A percentile compares a stretch with the other conserved stretches of the same genome.
phyloP scores from a whole-genome alignment of 768 basidiomycete species.

The Crucibulum laeve region DNA sequence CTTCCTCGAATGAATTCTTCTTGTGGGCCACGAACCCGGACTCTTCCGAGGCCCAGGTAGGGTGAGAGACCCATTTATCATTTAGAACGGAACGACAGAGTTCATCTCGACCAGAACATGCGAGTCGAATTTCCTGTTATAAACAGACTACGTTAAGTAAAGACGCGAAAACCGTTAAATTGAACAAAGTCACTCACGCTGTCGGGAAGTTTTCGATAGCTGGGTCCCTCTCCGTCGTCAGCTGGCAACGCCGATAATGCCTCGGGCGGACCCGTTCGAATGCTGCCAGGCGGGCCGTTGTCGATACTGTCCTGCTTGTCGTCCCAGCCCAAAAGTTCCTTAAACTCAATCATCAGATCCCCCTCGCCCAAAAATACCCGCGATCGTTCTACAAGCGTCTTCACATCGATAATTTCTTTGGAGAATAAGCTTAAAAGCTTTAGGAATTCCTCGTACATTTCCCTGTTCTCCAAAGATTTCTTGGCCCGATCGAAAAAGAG shows the following conservation, averaged over 20 bases:
- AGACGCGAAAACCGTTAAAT: neutral
- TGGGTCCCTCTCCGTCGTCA: slow-evolving; percentile 87
- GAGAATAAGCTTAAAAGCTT: slow-evolving; percentile 90
- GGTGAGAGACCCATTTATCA: slow-evolving; percentile 97
- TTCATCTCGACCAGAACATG: slow-evolving; percentile 92
- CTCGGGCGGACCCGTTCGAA: slow-evolving; percentile 72
- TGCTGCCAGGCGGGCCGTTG: slow-evolving; percentile 73
- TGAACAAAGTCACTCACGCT: slow-evolving; percentile 54
- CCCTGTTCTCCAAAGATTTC: slow-evolving; percentile 67
- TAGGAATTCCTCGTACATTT: slow-evolving; percentile 89
- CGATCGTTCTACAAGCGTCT: slow-evolving; percentile 78
- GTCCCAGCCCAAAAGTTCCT: slow-evolving; percentile 80
- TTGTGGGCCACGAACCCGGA: slow-evolving; percentile 92
- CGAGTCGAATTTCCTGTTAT: slow-evolving; percentile 75
- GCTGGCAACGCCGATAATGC: slow-evolving; percentile 73
- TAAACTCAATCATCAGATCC: slow-evolving; percentile 80
- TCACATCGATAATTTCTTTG: slow-evolving; percentile 85
- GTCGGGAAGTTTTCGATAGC: slow-evolving; percentile 86
- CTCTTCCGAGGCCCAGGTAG: slow-evolving; percentile 97
- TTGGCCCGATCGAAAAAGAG: slow-evolving; percentile 95
- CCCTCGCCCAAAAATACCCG: slow-evolving; percentile 78
- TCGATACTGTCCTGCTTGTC: slow-evolving; percentile 55
- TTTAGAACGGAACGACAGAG: slow-evolving; percentile 95
- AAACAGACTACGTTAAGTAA: neutral
- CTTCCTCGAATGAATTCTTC: slow-evolving; percentile 96